Evolutionary conservation across 805 yeast species (phyloP), one percentile per base, ranked within the genome.

Genomic region (Candida qinlingensis): DNA sequence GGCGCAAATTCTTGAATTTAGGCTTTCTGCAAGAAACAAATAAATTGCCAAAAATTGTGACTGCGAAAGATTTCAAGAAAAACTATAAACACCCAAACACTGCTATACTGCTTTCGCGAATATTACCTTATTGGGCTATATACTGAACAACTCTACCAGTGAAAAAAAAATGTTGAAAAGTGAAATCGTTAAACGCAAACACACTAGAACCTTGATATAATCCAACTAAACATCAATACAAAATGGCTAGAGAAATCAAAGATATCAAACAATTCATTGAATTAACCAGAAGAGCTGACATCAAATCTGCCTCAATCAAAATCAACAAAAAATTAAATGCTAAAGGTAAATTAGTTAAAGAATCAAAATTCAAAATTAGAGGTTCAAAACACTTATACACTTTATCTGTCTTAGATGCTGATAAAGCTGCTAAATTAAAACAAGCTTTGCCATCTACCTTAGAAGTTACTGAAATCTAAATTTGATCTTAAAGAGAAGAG

Each of bases 321-420:
- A 83, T 85, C 79, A 89, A 89, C 89, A 74, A 80, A 72, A 84
- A 85, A 76, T 65, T 84, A 69, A 83, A 82, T 79, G 79, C 85
- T 64, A 76, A 77, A 73, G 95, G 94, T 74, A 85, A 85, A 80
- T 77, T 78, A 63, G 79, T 80, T 83, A 85, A 86, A 78, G 94
- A 87, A 78, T 90, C 97, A 80, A 94, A 94, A 79, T 94, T 94
- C 91, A 94, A 94, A 87, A 88, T 94, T 70, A 90, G 98, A 83
- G 97, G 97, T 75, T 69, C 96, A 59, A 89, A 80, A 74, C 74
- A 87, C 81, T 83, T 89, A 71, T 94, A 94, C 87, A 94, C 99
- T 65, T 81, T 92, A 75, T 87, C 87, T 64, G 92, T 94, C 69
- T 82, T 86, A 79, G 98, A 94, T 75, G 86, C 89, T 69, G 85